Evolutionary conservation across 1,139 yeast genomes (phyloP).

Genomic region (Protomyces gravidus): DNA sequence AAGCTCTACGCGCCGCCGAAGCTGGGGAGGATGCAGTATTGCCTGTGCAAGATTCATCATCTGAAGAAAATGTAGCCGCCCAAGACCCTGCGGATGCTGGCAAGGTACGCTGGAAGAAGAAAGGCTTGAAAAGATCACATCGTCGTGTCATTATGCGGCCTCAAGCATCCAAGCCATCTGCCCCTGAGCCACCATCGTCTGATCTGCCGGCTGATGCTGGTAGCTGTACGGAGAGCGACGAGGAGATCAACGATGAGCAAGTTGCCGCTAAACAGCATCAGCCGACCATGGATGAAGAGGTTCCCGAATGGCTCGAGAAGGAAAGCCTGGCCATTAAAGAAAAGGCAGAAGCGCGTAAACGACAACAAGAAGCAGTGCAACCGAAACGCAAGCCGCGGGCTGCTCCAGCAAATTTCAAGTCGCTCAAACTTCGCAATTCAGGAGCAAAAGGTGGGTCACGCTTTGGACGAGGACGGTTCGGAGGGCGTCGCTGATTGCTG

Average conservation of each 20-base stretch:
- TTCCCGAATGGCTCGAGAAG: not conserved
- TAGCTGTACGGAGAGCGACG: constrained; percentile 14
- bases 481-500: constrained; percentile 11
- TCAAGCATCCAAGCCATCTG: not conserved
- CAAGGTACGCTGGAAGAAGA: constrained; percentile 25
- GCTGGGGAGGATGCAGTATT: not conserved
- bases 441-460: constrained; percentile 23
- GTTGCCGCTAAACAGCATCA: not conserved
- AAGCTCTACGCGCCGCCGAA: constrained; percentile 16
- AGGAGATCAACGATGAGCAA: constrained; percentile 18
- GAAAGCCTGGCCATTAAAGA: not conserved
- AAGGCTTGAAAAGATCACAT: constrained; percentile 19
- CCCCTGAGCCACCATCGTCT: not conserved
- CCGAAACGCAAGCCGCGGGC: constrained; percentile 4
- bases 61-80: not conserved
- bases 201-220: not conserved
- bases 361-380: not conserved
- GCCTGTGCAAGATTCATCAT: not conserved
- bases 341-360: not conserved
- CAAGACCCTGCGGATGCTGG: not conserved
- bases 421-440: constrained; percentile 20
- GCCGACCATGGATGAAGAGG: not conserved
- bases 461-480: constrained; percentile 24
- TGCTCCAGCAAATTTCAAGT: constrained; percentile 18
- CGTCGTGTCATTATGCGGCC: constrained; percentile 26